Base-by-base conservation (phyloP, 192 early-diverging fungal species). In the Jimgerdemannia flammicorona region DNA sequence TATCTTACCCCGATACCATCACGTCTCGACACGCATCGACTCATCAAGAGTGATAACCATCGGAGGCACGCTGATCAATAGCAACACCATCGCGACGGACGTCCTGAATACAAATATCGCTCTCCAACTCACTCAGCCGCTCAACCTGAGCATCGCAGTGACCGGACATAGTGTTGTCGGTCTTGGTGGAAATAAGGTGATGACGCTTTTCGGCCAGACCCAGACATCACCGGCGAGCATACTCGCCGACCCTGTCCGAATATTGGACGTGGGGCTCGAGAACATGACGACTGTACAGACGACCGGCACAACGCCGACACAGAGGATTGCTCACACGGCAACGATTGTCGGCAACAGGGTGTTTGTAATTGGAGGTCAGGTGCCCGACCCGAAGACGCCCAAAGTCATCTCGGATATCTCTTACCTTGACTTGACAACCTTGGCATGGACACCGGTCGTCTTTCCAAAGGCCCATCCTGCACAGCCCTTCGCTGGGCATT, bases 401-500 rank as follows among this genome's bases (percentile, higher is more conserved):
- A 59, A 59, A 2, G 14, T 59, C 14, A 0, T 59, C 49, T 59
- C 49, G 14, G 49, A 59, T 14, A 14, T 59, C 14, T 59, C 49
- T 59, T 59, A 59, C 49, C 49, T 59, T 59, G 49, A 59, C 49
- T 59, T 59, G 49, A 59, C 49, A 10, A 10, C 49, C 2, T 14
- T 10, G 14, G 49, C 49, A 59, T 59, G 49, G 49, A 59, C 49
- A 59, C 14, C 49, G 49, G 14, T 59, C 49, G 49, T 59, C 49
- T 59, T 59, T 59, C 49, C 49, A 59, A 59, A 59, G 14, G 41
- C 40, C 14, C 20, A 29, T 29, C 40, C 43, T 66, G 3, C 72
- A 20, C 29, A 20, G 54, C 43, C 41, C 40, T 3, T 73, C 29
- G 72, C 64, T 3, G 44, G 20, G 10, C 72, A 73, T 66, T 73